Evolutionary conservation across 331 rosid genomes (phyloP), one percentile per base, ranked within the genome.

Genomic region (Stylosanthes scabra): DNA sequence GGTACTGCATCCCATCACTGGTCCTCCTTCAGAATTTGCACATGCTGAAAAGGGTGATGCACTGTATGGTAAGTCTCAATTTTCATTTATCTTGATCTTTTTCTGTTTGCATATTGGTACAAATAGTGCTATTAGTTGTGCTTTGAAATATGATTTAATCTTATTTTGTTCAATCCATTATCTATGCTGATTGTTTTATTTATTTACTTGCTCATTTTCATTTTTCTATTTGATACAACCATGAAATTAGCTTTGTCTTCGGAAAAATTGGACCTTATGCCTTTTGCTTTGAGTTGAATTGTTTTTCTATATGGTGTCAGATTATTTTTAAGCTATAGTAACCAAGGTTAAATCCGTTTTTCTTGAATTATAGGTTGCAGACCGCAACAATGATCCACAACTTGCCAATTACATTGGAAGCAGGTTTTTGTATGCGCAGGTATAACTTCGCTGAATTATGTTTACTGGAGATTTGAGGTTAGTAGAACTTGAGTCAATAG

Each of bases 211-310:
- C 54, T 60, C 15, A 31, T 13, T 52, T 60, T 3, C 34, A 0
- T 11, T 42, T 44, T 31, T 51, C 34, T 3, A 20, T 5, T 45
- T 60, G 64, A 50, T 81, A 68, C 79, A 94, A 96, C 97, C 5
- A 94, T 94, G 97, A 96, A 94, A 63, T 79, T 91, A 59, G 96
- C 96, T 60, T 56, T 94, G 80, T 90, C 97, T 67, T 76, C 91
- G 81, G 97, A 94, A 87, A 94, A 91, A 86, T 84, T 94, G 47
- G 81, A n/a, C n/a, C n/a, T 86, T 85, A 74, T 76, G 61, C 70
- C 57, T 74, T 31, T 31, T 9, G 27, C 81, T 57, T 52, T 61
- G 11, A 14, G 27, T 55, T 78, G 60, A 49, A 52, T 40, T 58
- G 9, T 57, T 41, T 47, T n/a, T 0, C 56, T n/a, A 47, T 6